These are phyloP conservation scores for Datura wrightii DNA, from an alignment of 257 asterid genomes.

Conservation along the genomic window DNA sequence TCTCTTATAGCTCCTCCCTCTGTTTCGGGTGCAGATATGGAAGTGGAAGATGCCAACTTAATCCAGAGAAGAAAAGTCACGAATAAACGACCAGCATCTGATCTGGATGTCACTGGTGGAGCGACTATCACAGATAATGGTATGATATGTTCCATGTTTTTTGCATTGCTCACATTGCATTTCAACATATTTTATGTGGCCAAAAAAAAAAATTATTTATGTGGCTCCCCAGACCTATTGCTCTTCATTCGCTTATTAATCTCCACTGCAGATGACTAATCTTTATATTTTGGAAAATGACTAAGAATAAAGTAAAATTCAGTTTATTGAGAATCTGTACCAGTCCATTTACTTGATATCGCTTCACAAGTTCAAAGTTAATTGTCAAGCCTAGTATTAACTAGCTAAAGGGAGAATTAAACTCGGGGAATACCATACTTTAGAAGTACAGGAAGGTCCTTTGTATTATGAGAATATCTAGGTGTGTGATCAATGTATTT, in stretches of 20 bases:
- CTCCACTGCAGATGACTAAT: background rate
- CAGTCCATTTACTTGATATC: constrained; percentile 17
- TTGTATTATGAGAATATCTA: background rate
- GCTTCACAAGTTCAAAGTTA: background rate
- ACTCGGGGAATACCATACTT: background rate
- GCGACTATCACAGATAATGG: constrained; percentile 34
- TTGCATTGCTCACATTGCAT: background rate
- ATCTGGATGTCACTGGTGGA: constrained; percentile 28
- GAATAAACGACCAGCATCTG: constrained; percentile 47
- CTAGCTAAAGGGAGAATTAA: background rate
- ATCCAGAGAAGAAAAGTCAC: constrained; percentile 33
- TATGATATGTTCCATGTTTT: constrained; percentile 27
- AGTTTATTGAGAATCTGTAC: background rate
- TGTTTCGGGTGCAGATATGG: constrained; percentile 38
- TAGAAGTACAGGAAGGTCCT: background rate
- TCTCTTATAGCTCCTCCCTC: background rate
- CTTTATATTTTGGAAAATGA: background rate
- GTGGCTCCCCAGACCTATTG: constrained; percentile 3
- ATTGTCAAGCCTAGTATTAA: background rate
- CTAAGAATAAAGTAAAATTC: constrained; percentile 15
- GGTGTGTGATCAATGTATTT: background rate
- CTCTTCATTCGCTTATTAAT: background rate
- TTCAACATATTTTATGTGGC: constrained; percentile 4
- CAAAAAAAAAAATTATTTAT: background rate
- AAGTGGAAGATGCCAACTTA: constrained; percentile 18